These are phyloP conservation scores for Pleurotus citrinopileatus DNA, from an alignment of 768 basidiomycete genomes.

Conservation along the genomic window DNA sequence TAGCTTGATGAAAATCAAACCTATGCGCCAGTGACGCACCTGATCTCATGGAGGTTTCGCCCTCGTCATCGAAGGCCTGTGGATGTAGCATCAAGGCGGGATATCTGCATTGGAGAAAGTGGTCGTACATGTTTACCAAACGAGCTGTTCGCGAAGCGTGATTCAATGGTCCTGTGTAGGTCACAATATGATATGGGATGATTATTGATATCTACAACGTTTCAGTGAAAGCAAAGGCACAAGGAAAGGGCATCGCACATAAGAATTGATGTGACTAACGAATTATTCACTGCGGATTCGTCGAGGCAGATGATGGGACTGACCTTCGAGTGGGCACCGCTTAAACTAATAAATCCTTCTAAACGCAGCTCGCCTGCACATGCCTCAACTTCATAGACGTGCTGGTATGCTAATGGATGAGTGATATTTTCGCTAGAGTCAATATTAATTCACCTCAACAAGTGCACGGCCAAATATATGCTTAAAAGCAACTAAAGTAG, in stretches of 20 bases:
- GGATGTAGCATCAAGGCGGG: neutral
- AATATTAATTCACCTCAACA: slow-evolving; percentile 49
- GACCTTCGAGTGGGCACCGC: slow-evolving; percentile 74
- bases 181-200: slow-evolving; percentile 67
- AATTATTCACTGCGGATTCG: slow-evolving; percentile 16
- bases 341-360: slow-evolving; percentile 83
- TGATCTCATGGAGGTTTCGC: slow-evolving; percentile 43
- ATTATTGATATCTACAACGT: slow-evolving; percentile 67
- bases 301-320: slow-evolving; percentile 17
- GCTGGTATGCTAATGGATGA: slow-evolving; percentile 35
- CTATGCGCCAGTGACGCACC: slow-evolving; percentile 24
- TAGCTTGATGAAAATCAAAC: slow-evolving; percentile 14
- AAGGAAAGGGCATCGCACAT: slow-evolving; percentile 46
- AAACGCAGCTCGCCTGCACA: slow-evolving; percentile 49
- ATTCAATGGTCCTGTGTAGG: slow-evolving; percentile 67
- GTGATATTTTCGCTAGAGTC: neutral
- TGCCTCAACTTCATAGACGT: slow-evolving; percentile 62
- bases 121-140: slow-evolving; percentile 69
- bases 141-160: slow-evolving; percentile 60
- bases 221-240: neutral
- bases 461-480: slow-evolving; percentile 72
- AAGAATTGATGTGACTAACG: slow-evolving; percentile 80
- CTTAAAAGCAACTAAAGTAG: slow-evolving; percentile 65
- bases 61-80: slow-evolving; percentile 69
- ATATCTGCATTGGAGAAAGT: slow-evolving; percentile 7